Evolutionary conservation across 2,329 filamentous ascomycete genomes (phyloP), one percentile per base, ranked within the genome.

Genomic region (Talaromyces sp.): DNA sequence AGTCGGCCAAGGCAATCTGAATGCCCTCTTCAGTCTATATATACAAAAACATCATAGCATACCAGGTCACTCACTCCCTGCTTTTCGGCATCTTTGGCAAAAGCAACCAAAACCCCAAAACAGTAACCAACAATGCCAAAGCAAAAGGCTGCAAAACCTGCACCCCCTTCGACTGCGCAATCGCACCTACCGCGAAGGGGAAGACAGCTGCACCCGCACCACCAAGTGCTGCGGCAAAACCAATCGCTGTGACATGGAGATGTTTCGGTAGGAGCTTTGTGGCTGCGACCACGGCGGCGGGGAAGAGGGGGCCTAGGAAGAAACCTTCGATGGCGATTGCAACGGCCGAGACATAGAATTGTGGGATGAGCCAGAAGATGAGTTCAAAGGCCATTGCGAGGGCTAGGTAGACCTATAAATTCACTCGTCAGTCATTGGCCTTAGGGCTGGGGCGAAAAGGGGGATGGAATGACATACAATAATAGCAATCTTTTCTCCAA

Each of bases 341-440:
- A 15, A 93, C 82, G 9, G 90, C 87, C 0, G 89, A 90, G 33
- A 90, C 88, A 67, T 90, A 84, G 73, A 94, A 92, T 64, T 86
- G 86, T 0, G 91, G 91, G 0, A 95, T 88, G 3, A 93, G 86
- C 91, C 91, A 95, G 79, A 93, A 92, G 66, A 93, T 77, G 2
- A 95, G 79, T 72, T 92, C 84, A 35, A 92, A 82, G 0, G 71
- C 86, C 61, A 92, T 85, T 15, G 85, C 84, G 10, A 88, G 73
- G 3, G 85, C 71, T 8, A 94, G 82, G 74, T 95, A 96, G n/a
- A 69, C 63, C 75, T 76, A 41, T 22, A 17, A 15, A 35, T 19
- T 8, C 19, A 19, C 2, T 60, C 35, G 17, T 43, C 37, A 39
- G 19, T 22, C 35, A 25, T 39, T 17, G n/a, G 13, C 2, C 10